Conservation (phyloP, 2,329 filamentous ascomycete genomes). For the Huntiella abstrusa region DNA sequence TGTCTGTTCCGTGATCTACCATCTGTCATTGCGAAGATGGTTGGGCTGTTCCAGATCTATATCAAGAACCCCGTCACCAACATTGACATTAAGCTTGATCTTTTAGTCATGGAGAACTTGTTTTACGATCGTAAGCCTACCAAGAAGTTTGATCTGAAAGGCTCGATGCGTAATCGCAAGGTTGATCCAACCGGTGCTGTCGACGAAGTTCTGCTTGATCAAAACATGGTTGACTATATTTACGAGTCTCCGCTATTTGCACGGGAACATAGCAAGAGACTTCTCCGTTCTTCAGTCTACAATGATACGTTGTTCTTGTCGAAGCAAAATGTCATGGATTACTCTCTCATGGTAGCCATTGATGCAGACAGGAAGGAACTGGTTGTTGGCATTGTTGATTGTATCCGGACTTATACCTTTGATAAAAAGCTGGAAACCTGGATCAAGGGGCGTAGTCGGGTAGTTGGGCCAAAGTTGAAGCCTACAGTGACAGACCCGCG, state of each 20-base stretch:
- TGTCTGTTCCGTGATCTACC: slow-evolving; percentile 89
- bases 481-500: slow-evolving; percentile 94
- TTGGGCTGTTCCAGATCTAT: slow-evolving; percentile 91
- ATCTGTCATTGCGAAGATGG: slow-evolving; percentile 96
- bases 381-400: slow-evolving; percentile 95
- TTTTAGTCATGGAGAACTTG: slow-evolving; percentile 91
- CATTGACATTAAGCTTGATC: slow-evolving; percentile 82
- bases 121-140: slow-evolving; percentile 89
- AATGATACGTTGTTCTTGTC: slow-evolving; percentile 94
- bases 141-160: slow-evolving; percentile 87
- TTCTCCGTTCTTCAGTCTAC: slow-evolving; percentile 80
- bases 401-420: slow-evolving; percentile 96
- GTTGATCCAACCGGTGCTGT: slow-evolving; percentile 90
- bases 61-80: slow-evolving; percentile 90
- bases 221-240: slow-evolving; percentile 98
- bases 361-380: slow-evolving; percentile 80
- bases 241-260: slow-evolving; percentile 93
- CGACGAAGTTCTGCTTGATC: slow-evolving; percentile 88
- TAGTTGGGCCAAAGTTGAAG: slow-evolving; percentile 54
- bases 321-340: slow-evolving; percentile 97
- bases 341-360: slow-evolving; percentile 94
- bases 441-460: slow-evolving; percentile 93
- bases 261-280: slow-evolving; percentile 86
- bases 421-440: slow-evolving; percentile 99
- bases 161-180: slow-evolving; percentile 95